Evolutionary conservation across 768 basidiomycete genomes (phyloP).

Genomic region (Chiua virens): DNA sequence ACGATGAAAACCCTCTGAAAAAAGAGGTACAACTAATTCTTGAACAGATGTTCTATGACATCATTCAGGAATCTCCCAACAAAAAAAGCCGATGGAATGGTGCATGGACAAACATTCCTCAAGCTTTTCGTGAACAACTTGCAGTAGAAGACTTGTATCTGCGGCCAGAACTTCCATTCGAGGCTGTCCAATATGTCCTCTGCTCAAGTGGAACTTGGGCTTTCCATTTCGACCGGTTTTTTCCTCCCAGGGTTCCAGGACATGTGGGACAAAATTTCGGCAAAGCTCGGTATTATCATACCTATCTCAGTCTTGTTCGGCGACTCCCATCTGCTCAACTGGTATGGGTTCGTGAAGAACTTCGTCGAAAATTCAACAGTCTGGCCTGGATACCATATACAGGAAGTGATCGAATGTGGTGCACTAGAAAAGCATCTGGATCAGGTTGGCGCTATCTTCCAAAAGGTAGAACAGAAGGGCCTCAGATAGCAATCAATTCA

Average conservation of each 20-base stretch:
- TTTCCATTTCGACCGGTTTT: not conserved
- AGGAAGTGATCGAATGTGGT: not conserved
- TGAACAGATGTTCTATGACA: not conserved
- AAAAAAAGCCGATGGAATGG: not conserved
- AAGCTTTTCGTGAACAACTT: not conserved
- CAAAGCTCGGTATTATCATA: no score
- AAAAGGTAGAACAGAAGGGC: not conserved
- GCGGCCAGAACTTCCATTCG: not conserved
- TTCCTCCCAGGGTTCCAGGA: no score
- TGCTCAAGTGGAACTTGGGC: not conserved
- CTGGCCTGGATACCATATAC: not conserved
- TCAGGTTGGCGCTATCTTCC: not conserved
- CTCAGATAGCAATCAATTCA: not conserved
- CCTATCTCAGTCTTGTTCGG: no score
- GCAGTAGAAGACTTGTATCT: not conserved
- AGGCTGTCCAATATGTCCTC: not conserved
- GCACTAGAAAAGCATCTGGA: not conserved
- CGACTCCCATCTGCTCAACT: no score
- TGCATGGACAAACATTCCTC: not conserved
- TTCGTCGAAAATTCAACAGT: not conserved
- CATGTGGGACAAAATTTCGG: no score
- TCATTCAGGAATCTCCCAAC: not conserved
- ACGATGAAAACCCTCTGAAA: not conserved
- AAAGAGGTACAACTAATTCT: not conserved
- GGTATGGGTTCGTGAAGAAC: no score